A percentile compares a stretch with the other conserved stretches of the same genome.
Evolutionary conservation across 75 land plant species (phyloP).

Genomic region (Pinus albicaulis): DNA sequence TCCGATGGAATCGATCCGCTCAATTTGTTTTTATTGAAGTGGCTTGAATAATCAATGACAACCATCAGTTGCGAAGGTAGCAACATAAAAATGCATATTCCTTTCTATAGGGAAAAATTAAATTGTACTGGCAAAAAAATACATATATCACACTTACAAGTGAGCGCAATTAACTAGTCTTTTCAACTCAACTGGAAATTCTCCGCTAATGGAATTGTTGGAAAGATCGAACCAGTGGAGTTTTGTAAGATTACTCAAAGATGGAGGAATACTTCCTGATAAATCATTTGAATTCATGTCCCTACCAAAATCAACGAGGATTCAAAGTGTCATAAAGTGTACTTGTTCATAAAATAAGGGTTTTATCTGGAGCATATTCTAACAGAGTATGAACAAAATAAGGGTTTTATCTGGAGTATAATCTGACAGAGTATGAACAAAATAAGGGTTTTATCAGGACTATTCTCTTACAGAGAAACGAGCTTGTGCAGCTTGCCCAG

Average conservation of each 20-base stretch:
- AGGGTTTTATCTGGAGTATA: too few species aligned
- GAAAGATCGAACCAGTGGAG: slow-evolving; percentile 63
- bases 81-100: too few species aligned
- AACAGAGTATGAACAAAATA: too few species aligned
- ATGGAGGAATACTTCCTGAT: slow-evolving; percentile 55
- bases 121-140: too few species aligned
- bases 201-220: slow-evolving; percentile 57
- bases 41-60: slow-evolving; percentile 30
- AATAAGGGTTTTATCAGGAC: too few species aligned
- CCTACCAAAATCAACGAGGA: slow-evolving; percentile 18
- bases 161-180: background rate
- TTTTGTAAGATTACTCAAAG: slow-evolving; percentile 55
- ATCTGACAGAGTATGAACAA: slow-evolving; percentile 66
- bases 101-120: too few species aligned
- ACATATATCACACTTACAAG: background rate
- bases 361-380: too few species aligned
- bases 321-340: background rate
- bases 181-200: slow-evolving; percentile 40
- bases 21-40: slow-evolving; percentile 67
- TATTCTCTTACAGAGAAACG: slow-evolving; percentile 46
- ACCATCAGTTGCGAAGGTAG: too few species aligned
- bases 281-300: slow-evolving; percentile 69
- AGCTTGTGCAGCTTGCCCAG: slow-evolving; percentile 43
- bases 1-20: slow-evolving; percentile 49
- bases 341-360: background rate